Evolutionary conservation across 1,139 yeast species (phyloP).

Genomic region (Chernovozyma aurita): DNA sequence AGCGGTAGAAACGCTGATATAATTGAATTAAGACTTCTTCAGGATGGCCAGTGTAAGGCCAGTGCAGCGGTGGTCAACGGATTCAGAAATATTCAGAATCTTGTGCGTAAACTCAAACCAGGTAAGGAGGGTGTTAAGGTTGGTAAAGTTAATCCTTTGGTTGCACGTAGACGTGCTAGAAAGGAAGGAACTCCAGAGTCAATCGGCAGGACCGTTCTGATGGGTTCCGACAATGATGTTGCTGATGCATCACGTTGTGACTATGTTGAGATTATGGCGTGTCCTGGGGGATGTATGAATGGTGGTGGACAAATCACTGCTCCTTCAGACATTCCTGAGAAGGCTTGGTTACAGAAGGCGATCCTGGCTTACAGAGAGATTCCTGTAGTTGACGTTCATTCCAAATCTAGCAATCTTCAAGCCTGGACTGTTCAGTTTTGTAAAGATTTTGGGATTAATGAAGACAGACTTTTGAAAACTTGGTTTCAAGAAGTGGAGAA

Average conservation of each 20-base stretch:
- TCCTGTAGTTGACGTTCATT: slow-evolving; percentile 10
- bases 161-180: slow-evolving; percentile 36
- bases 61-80: slow-evolving; percentile 83
- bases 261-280: slow-evolving; percentile 94
- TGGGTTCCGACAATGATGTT: slow-evolving; percentile 16
- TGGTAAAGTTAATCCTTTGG: slow-evolving; percentile 33
- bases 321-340: slow-evolving; percentile 31
- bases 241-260: slow-evolving; percentile 71
- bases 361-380: slow-evolving; percentile 26
- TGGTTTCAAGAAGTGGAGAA: slow-evolving; percentile 49
- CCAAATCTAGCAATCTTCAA: slow-evolving; percentile 12
- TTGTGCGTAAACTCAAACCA: slow-evolving; percentile 76
- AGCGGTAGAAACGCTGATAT: slow-evolving; percentile 77
- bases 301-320: slow-evolving; percentile 89
- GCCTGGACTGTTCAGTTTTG: slow-evolving; percentile 35
- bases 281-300: slow-evolving; percentile 95
- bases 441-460: slow-evolving; percentile 22
- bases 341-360: slow-evolving; percentile 39
- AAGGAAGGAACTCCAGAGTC: slow-evolving; percentile 19
- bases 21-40: slow-evolving; percentile 56
- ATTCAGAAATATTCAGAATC: slow-evolving; percentile 87
- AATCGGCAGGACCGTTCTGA: not conserved
- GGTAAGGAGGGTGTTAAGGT: slow-evolving; percentile 11
- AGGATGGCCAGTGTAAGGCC: slow-evolving; percentile 41
- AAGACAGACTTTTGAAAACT: slow-evolving; percentile 40